A percentile compares a stretch with the other conserved stretches of the same genome.
Evolutionary conservation across 129 eudicot genomes (phyloP).

Genomic region (Lonicera japonica): DNA sequence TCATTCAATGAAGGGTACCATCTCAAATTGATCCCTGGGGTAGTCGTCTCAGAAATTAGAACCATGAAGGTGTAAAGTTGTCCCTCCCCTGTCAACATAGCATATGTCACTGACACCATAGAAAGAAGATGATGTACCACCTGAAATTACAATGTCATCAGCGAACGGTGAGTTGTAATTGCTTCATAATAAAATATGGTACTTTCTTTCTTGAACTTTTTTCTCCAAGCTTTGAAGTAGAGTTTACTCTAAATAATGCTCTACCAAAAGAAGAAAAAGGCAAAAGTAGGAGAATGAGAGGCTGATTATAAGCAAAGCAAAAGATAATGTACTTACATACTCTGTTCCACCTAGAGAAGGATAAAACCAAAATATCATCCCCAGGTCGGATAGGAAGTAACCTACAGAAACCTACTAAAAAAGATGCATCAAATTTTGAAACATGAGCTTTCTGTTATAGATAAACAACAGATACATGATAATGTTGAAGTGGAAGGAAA

Average conservation of each 20-base stretch:
- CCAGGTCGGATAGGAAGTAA: slow-evolving; percentile 47
- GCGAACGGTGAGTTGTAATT: no score
- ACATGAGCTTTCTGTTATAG: no score
- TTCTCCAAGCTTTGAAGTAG: not conserved
- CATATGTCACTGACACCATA: slow-evolving; percentile 19
- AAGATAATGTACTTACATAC: slow-evolving; percentile 34
- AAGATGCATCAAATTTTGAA: no score
- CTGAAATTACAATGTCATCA: slow-evolving; percentile 17
- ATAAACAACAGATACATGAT: no score
- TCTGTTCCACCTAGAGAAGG: slow-evolving; percentile 52
- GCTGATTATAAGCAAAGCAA: not conserved
- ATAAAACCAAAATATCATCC: slow-evolving; percentile 43
- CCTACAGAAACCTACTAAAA: slow-evolving; percentile 43
- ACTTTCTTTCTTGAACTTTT: not conserved
- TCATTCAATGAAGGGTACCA: slow-evolving; percentile 19
- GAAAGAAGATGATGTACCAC: slow-evolving; percentile 44
- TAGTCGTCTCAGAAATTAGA: slow-evolving; percentile 43
- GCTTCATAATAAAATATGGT: no score
- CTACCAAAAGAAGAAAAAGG: not conserved
- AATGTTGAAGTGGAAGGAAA: no score
- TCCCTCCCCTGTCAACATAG: slow-evolving; percentile 46
- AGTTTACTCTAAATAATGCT: not conserved
- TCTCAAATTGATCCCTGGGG: slow-evolving; percentile 45
- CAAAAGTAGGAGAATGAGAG: not conserved
- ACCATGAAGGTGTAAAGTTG: slow-evolving; percentile 40